Percentiles rank a stretch among this genome's conserved stretches.
Evolutionary conservation across 805 yeast species (phyloP).

Genomic region (Kuraishia piskuri): DNA sequence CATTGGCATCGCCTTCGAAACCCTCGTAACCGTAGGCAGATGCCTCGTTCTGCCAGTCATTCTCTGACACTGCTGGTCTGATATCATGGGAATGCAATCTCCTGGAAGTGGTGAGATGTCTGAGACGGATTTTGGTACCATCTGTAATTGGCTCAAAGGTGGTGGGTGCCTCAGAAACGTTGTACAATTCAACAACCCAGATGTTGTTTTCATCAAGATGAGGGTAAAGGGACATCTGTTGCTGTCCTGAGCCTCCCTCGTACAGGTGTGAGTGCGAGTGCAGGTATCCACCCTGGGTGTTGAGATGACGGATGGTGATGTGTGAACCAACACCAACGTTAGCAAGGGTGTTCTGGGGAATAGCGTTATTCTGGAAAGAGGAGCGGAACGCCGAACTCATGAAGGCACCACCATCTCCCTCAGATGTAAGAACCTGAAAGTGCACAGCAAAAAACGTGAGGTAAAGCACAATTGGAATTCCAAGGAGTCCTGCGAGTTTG

Average conservation of each 20-base stretch:
- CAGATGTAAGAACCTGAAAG: constrained; percentile 44
- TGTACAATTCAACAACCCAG: constrained; percentile 64
- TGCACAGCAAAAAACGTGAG: constrained; percentile 54
- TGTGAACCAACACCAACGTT: constrained; percentile 68
- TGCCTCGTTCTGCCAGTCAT: constrained; percentile 82
- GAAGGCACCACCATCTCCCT: constrained; percentile 67
- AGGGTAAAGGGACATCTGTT: constrained; percentile 74
- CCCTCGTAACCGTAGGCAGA: constrained; percentile 71
- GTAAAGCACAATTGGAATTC: constrained; percentile 51
- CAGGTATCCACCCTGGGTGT: constrained; percentile 71
- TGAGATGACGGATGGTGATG: constrained; percentile 58
- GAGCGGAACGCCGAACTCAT: constrained; percentile 41
- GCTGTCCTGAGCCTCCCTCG: constrained; percentile 78
- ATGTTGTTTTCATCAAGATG: constrained; percentile 68
- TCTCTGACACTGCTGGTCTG: constrained; percentile 66
- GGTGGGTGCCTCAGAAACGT: constrained; percentile 45
- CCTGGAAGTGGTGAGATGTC: constrained; percentile 47
- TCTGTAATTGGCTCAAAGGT: constrained; percentile 55
- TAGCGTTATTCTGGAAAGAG: constrained; percentile 46
- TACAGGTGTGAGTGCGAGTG: constrained; percentile 72
- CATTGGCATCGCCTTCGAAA: constrained; percentile 77
- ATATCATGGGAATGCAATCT: constrained; percentile 81
- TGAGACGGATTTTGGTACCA: constrained; percentile 64
- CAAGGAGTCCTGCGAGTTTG: constrained; percentile 47
- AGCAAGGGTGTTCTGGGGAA: constrained; percentile 51